Conservation (phyloP, 2,329 filamentous ascomycete species). For the Periglandula ipomoeae region DNA sequence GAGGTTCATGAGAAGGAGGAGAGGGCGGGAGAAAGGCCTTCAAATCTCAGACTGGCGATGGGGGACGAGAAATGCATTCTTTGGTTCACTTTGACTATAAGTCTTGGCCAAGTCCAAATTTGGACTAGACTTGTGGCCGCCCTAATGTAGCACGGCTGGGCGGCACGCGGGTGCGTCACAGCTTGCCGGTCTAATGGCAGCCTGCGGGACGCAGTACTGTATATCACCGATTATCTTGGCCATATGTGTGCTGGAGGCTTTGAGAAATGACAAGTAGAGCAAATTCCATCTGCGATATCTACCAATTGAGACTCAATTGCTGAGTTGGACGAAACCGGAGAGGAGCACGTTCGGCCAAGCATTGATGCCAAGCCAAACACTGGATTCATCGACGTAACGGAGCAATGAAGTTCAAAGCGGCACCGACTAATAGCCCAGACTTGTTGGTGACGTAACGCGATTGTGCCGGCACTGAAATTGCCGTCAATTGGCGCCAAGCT, state of each 20-base stretch:
- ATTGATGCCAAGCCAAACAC: too few species aligned
- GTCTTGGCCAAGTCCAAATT: conserved; percentile 5
- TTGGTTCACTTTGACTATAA: conserved; percentile 1
- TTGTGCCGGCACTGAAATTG: too few species aligned
- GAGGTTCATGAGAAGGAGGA: neutral
- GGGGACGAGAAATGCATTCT: conserved; percentile 2
- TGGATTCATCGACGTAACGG: too few species aligned
- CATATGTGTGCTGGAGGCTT: neutral
- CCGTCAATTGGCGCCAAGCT: too few species aligned
- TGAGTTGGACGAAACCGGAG: too few species aligned
- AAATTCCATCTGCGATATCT: too few species aligned
- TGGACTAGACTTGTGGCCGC: conserved; percentile 4
- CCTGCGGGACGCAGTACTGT: neutral
- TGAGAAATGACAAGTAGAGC: too few species aligned
- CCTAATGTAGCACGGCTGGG: neutral
- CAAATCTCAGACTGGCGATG: neutral
- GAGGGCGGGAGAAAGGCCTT: neutral
- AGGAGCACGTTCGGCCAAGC: too few species aligned
- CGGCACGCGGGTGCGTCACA: neutral
- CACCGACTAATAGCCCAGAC: too few species aligned
- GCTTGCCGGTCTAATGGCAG: neutral
- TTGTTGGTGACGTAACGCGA: too few species aligned
- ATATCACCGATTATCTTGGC: neutral
- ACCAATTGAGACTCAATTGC: too few species aligned
- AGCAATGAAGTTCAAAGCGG: too few species aligned